phyloP scores from a whole-genome alignment of 306 rosid genomes.

The Corylus heterophylla region DNA sequence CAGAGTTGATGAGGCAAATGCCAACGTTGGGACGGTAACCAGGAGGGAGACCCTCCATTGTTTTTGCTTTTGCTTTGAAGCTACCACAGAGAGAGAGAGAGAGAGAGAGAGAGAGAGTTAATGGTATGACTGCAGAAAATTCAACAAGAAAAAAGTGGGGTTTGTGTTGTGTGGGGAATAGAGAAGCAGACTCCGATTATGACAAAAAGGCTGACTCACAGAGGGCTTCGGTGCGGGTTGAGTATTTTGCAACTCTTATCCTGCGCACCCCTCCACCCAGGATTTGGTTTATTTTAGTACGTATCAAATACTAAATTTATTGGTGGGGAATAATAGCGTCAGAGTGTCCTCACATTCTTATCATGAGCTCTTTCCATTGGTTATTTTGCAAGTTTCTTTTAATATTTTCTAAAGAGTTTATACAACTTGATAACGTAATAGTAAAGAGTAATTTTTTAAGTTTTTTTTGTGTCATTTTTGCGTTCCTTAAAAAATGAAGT shows the following conservation, averaged over 20 bases:
- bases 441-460: too few relatives aligned
- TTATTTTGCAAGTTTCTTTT: background rate
- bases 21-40: conserved; percentile 99
- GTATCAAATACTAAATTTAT: background rate
- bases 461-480: too few relatives aligned
- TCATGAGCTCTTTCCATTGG: background rate
- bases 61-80: conserved; percentile 23
- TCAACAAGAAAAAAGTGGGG: conserved; percentile 16
- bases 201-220: conserved; percentile 33
- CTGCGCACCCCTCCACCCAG: conserved; percentile 32
- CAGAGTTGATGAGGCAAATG: conserved; percentile 85
- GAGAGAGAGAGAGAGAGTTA: conserved; percentile 10
- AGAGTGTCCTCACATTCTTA: background rate
- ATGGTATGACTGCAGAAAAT: conserved; percentile 19
- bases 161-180: conserved; percentile 35
- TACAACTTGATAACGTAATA: too few relatives aligned
- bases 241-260: conserved; percentile 33
- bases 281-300: background rate
- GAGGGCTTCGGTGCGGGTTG: conserved; percentile 29
- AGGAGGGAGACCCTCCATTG: conserved; percentile 85
- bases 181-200: conserved; percentile 57
- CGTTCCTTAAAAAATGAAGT: too few relatives aligned
- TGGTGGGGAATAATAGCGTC: background rate
- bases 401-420: too few relatives aligned
- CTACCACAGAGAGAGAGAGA: background rate